Evolutionary conservation across 2,329 filamentous ascomycete species (phyloP).

Genomic region (Lachnellula arida): DNA sequence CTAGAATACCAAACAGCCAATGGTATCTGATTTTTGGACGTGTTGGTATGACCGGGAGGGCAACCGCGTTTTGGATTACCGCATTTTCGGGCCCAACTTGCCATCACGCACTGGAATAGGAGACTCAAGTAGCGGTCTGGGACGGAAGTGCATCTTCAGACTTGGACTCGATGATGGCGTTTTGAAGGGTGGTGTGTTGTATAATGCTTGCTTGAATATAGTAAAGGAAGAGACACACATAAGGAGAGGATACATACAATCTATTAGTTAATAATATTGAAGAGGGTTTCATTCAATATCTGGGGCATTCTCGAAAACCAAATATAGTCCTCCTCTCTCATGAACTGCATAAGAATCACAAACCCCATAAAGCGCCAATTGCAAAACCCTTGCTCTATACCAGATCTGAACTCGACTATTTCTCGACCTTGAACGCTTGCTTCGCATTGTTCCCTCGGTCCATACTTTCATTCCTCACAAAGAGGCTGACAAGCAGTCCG

Average conservation of each 20-base stretch:
- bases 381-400: slow-evolving; percentile 3
- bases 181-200: no score
- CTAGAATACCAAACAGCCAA: slow-evolving; percentile 14
- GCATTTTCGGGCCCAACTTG: slow-evolving; percentile 10
- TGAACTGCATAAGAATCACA: not conserved
- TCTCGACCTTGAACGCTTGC: slow-evolving; percentile 8
- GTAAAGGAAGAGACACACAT: no score
- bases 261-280: not conserved
- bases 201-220: no score
- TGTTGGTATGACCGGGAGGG: slow-evolving; percentile 28
- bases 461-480: slow-evolving; percentile 13
- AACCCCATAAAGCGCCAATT: not conserved
- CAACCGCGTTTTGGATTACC: slow-evolving; percentile 4
- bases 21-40: slow-evolving; percentile 31
- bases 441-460: slow-evolving; percentile 9
- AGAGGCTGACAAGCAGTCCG: slow-evolving; percentile 8
- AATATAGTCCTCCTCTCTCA: not conserved
- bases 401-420: not conserved
- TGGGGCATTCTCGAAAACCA: not conserved
- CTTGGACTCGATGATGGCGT: not conserved
- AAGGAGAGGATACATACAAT: not conserved
- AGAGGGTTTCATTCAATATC: not conserved
- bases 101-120: not conserved
- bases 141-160: not conserved
- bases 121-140: not conserved